Conservation (phyloP, 2,329 filamentous ascomycete species). For the Dactylonectria macrodidyma region DNA sequence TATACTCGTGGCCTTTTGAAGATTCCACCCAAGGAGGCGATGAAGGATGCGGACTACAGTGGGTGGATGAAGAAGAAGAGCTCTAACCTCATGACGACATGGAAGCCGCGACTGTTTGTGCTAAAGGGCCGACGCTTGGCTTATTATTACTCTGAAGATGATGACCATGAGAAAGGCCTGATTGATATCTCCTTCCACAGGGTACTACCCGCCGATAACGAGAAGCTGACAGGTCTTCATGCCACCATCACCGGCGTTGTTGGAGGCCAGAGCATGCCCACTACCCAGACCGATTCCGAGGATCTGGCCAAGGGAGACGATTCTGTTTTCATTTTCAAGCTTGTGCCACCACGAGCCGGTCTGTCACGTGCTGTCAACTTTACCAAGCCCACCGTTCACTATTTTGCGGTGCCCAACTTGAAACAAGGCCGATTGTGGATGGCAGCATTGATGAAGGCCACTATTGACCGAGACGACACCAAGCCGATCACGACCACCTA, state of each 20-base stretch:
- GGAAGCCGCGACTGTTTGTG: constrained; percentile 97
- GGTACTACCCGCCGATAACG: constrained; percentile 94
- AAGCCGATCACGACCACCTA: constrained; percentile 90
- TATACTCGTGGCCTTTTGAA: constrained; percentile 90
- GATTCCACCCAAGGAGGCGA: constrained; percentile 85
- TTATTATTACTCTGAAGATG: constrained; percentile 96
- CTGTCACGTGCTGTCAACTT: constrained; percentile 95
- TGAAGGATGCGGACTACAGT: constrained; percentile 89
- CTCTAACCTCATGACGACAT: constrained; percentile 95
- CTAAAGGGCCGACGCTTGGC: constrained; percentile 91
- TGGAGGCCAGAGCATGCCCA: constrained; percentile 55
- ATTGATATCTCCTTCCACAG: constrained; percentile 99
- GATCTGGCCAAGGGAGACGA: constrained; percentile 69
- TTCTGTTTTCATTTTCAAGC: constrained; percentile 96
- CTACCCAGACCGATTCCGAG: constrained; percentile 64
- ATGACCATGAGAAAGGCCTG: constrained; percentile 92
- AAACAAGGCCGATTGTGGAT: constrained; percentile 95
- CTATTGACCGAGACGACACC: constrained; percentile 91
- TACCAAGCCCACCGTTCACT: constrained; percentile 96
- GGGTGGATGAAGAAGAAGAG: constrained; percentile 99
- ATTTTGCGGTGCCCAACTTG: constrained; percentile 94
- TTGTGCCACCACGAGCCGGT: constrained; percentile 90
- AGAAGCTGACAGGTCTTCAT: constrained; percentile 90
- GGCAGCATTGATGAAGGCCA: constrained; percentile 98
- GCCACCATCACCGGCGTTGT: constrained; percentile 93